Evolutionary conservation across 768 basidiomycete species (phyloP).

Genomic region (Sarcomyxa edulis): DNA sequence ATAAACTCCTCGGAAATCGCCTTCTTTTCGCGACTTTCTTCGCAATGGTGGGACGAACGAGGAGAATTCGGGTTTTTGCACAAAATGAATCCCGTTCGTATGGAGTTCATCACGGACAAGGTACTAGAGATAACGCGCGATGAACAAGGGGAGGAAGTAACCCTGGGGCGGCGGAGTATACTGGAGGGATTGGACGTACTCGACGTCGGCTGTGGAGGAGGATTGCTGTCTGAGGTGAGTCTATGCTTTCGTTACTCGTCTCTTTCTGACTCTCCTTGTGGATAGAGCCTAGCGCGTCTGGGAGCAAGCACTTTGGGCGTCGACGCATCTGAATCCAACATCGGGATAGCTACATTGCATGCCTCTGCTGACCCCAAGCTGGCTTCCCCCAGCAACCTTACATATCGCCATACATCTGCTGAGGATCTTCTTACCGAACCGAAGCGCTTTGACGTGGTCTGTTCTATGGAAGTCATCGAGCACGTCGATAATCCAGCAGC

Average conservation of each 20-base stretch:
- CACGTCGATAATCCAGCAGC: constrained; percentile 90
- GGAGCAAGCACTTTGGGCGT: constrained; percentile 89
- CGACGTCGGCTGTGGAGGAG: constrained; percentile 96
- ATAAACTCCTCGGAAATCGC: constrained; percentile 80
- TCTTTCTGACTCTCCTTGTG: not conserved
- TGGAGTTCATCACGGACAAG: constrained; percentile 80
- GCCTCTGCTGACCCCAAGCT: constrained; percentile 73
- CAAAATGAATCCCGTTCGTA: constrained; percentile 89
- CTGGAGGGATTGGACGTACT: constrained; percentile 69
- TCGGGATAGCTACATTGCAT: constrained; percentile 79
- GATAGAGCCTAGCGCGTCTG: constrained; percentile 77
- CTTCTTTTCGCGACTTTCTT: constrained; percentile 83
- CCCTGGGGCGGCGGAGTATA: constrained; percentile 24
- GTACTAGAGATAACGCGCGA: constrained; percentile 58
- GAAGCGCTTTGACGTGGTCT: constrained; percentile 84
- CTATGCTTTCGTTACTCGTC: not conserved
- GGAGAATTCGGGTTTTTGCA: constrained; percentile 89
- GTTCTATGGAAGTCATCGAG: constrained; percentile 97
- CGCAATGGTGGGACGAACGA: constrained; percentile 93
- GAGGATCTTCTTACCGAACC: constrained; percentile 65
- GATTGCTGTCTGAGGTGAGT: constrained; percentile 83
- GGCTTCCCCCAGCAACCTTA: constrained; percentile 23
- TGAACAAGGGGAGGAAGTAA: constrained; percentile 32
- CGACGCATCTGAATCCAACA: constrained; percentile 86
- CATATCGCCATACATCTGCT: constrained; percentile 69